phyloP scores from a whole-genome alignment of 1,139 yeast species.

The Kazachstania sp. region DNA sequence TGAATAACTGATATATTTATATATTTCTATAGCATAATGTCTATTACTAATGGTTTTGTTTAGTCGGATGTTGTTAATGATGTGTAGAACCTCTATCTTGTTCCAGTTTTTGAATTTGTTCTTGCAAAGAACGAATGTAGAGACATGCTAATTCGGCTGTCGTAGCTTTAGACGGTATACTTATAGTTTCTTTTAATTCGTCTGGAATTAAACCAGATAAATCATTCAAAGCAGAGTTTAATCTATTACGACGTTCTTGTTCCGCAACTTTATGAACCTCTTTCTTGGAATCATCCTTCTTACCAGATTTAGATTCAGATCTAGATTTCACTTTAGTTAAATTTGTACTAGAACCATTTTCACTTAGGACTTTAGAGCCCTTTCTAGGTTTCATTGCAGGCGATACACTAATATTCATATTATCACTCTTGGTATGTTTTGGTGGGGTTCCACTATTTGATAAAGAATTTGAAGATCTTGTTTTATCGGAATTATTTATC shows the following conservation, averaged over 20 bases:
- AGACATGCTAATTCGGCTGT: constrained; percentile 84
- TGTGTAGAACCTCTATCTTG: background rate
- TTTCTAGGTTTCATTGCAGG: constrained; percentile 25
- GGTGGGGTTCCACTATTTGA: constrained; percentile 1
- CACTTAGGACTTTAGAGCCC: constrained; percentile 2
- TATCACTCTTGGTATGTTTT: constrained; percentile 6
- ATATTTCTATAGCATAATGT: background rate
- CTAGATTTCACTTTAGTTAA: constrained; percentile 3
- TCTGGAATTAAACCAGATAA: constrained; percentile 63
- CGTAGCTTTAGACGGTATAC: constrained; percentile 78
- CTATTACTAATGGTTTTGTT: background rate
- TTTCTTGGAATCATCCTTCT: constrained; percentile 37
- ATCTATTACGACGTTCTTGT: constrained; percentile 88
- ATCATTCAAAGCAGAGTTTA: constrained; percentile 78
- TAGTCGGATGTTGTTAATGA: background rate
- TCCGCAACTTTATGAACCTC: constrained; percentile 91
- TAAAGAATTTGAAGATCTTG: background rate
- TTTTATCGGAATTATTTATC: background rate
- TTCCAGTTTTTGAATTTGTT: constrained; percentile 4
- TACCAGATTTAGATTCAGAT: constrained; percentile 2
- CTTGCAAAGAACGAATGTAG: constrained; percentile 47
- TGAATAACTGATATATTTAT: background rate
- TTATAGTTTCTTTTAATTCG: constrained; percentile 46
- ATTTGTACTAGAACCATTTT: background rate
- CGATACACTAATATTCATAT: constrained; percentile 24